Evolutionary conservation across 192 early-diverging fungal species (phyloP).

Genomic region (Entophlyctis helioformis): DNA sequence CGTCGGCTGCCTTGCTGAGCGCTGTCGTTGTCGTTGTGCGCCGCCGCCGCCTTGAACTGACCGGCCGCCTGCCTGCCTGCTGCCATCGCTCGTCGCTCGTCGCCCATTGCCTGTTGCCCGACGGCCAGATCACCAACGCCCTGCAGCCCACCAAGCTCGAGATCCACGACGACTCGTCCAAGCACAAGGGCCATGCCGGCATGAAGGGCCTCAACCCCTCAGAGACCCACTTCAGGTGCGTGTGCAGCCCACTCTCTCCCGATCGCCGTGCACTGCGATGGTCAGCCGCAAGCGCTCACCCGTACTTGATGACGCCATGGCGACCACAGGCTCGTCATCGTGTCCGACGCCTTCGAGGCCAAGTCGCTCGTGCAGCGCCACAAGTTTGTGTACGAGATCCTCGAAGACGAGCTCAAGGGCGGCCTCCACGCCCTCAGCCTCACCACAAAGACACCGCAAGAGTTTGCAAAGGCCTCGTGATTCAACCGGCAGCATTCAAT

Average conservation of each 20-base stretch:
- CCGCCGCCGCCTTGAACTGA: no score
- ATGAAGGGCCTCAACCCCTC: conserved; percentile 67
- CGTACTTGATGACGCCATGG: neutral
- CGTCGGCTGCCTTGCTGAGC: no score
- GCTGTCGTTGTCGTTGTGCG: no score
- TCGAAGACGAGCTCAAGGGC: conserved; percentile 57
- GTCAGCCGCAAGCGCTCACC: no score
- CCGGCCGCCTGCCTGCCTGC: no score
- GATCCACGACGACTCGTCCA: conserved; percentile 66
- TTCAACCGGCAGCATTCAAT: no score
- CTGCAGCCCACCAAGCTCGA: conserved; percentile 49
- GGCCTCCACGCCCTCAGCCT: conserved; percentile 67
- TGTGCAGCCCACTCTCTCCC: neutral
- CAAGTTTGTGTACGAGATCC: conserved; percentile 51
- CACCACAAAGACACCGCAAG: conserved; percentile 62
- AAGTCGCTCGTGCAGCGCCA: conserved; percentile 7
- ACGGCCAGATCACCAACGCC: conserved; percentile 16
- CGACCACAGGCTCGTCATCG: no score
- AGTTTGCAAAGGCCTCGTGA: no score
- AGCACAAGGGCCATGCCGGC: conserved; percentile 71
- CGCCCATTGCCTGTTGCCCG: no score
- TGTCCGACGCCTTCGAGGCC: no score
- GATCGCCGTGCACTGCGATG: no score
- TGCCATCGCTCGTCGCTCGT: no score
- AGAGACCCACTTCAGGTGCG: conserved; percentile 75